Evolutionary conservation across 1,139 yeast species (phyloP).

Genomic region (Protomyces lactucae-debilis): DNA sequence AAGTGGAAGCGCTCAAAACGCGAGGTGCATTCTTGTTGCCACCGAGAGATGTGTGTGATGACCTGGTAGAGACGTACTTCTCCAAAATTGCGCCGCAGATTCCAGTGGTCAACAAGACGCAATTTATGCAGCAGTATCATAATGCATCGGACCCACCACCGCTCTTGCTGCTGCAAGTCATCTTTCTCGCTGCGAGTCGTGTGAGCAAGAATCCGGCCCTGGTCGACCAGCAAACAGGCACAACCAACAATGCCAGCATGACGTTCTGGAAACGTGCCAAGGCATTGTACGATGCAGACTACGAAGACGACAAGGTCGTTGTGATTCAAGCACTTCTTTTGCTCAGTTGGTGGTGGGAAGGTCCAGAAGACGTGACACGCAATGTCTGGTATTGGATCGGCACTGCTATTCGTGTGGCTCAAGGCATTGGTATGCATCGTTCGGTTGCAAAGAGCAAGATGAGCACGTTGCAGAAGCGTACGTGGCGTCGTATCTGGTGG

Average conservation of each 20-base stretch:
- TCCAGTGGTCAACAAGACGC: conserved; percentile 64
- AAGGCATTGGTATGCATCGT: conserved; percentile 73
- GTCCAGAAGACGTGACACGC: conserved; percentile 70
- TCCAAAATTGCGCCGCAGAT: conserved; percentile 63
- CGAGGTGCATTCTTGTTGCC: conserved; percentile 73
- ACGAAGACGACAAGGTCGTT: conserved; percentile 65
- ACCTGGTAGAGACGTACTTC: conserved; percentile 59
- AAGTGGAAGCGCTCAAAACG: conserved; percentile 59
- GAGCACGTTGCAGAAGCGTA: conserved; percentile 49
- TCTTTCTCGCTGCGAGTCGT: conserved; percentile 65
- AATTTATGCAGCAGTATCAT: conserved; percentile 55
- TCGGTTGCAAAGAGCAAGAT: conserved; percentile 35
- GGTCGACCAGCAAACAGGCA: conserved; percentile 50
- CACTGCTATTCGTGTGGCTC: conserved; percentile 68
- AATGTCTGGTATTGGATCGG: conserved; percentile 76
- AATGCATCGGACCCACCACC: conserved; percentile 66
- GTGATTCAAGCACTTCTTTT: conserved; percentile 63
- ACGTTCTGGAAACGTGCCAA: conserved; percentile 74
- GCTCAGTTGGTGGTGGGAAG: conserved; percentile 71
- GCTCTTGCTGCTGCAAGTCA: conserved; percentile 61
- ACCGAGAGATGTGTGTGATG: conserved; percentile 55
- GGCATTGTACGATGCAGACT: conserved; percentile 66
- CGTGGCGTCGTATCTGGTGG: conserved; percentile 80
- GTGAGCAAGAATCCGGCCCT: conserved; percentile 56
- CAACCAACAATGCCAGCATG: conserved; percentile 54